Conservation (phyloP, 2,329 filamentous ascomycete genomes). For the Talaromyces sp. region DNA sequence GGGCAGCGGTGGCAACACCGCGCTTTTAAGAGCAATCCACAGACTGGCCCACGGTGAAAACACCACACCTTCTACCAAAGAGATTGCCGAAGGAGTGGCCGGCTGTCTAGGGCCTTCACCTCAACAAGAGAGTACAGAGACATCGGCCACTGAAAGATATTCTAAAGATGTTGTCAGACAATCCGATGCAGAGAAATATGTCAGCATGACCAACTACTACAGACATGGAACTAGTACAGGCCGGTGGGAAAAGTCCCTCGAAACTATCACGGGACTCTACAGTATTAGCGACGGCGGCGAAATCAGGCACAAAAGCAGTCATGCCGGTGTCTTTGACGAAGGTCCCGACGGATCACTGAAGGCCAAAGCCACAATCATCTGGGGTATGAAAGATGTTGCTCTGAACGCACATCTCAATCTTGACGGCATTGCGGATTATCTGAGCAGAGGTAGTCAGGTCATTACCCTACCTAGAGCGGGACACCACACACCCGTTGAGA, state of each 20-base stretch:
- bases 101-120: slow-evolving; percentile 50
- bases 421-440: slow-evolving; percentile 52
- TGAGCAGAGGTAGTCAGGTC: slow-evolving; percentile 49
- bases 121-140: slow-evolving; percentile 41
- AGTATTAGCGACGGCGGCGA: slow-evolving; percentile 37
- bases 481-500: slow-evolving; percentile 54
- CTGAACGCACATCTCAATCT: slow-evolving; percentile 49
- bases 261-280: slow-evolving; percentile 48
- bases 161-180: slow-evolving; percentile 38
- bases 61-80: slow-evolving; percentile 30
- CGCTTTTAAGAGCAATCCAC: slow-evolving; percentile 46
- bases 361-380: slow-evolving; percentile 52
- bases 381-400: slow-evolving; percentile 52
- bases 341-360: slow-evolving; percentile 47
- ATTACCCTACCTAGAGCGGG: slow-evolving; percentile 48
- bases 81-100: slow-evolving; percentile 49
- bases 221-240: slow-evolving; percentile 46
- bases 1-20: slow-evolving; percentile 49
- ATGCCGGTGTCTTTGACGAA: slow-evolving; percentile 44
- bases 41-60: slow-evolving; percentile 34
- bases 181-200: slow-evolving; percentile 46
- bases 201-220: slow-evolving; percentile 53
- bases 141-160: slow-evolving; percentile 34
- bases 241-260: slow-evolving; percentile 51
- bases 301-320: slow-evolving; percentile 33